Evolutionary conservation across 2,329 filamentous ascomycete species (phyloP).

Genomic region (Pseudocercospora fuligena): DNA sequence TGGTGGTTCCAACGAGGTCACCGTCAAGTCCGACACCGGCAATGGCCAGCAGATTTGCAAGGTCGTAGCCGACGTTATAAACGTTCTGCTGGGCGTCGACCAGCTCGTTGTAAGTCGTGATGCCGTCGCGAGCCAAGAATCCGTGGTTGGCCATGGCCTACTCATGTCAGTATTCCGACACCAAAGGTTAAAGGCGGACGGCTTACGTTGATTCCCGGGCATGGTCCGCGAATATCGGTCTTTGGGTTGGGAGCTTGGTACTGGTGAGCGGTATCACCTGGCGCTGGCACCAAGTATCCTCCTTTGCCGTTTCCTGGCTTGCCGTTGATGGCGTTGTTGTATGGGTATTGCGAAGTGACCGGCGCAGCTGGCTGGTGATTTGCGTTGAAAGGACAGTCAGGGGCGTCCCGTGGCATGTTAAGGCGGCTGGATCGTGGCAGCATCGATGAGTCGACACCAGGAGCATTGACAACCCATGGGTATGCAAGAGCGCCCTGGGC

Average conservation of each 20-base stretch:
- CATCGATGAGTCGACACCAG: conserved; percentile 44
- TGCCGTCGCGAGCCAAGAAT: conserved; percentile 48
- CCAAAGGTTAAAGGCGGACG: conserved; percentile 5
- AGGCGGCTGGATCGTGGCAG: conserved; percentile 25
- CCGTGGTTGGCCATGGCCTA: conserved; percentile 48
- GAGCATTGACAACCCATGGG: conserved; percentile 44
- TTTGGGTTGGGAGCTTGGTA: conserved; percentile 40
- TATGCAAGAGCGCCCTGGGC: conserved; percentile 38
- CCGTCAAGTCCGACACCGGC: conserved; percentile 27
- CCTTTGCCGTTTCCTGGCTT: conserved; percentile 46
- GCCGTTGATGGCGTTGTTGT: conserved; percentile 48
- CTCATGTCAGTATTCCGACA: conserved; percentile 22
- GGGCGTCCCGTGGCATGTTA: conserved; percentile 26
- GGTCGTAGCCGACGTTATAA: conserved; percentile 50
- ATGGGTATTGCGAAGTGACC: conserved; percentile 42
- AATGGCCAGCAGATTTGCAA: conserved; percentile 43
- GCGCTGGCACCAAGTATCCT: conserved; percentile 50
- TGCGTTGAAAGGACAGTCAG: conserved; percentile 44
- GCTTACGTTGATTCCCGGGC: conserved; percentile 29
- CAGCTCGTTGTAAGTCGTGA: conserved; percentile 47
- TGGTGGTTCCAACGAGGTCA: conserved; percentile 37
- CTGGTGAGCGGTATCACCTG: conserved; percentile 44
- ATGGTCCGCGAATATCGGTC: conserved; percentile 47
- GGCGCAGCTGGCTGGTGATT: conserved; percentile 44
- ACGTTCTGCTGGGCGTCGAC: conserved; percentile 49